These are phyloP conservation scores for Serendipita indica DNA, from an alignment of 768 basidiomycete genomes.

Conservation along the genomic window DNA sequence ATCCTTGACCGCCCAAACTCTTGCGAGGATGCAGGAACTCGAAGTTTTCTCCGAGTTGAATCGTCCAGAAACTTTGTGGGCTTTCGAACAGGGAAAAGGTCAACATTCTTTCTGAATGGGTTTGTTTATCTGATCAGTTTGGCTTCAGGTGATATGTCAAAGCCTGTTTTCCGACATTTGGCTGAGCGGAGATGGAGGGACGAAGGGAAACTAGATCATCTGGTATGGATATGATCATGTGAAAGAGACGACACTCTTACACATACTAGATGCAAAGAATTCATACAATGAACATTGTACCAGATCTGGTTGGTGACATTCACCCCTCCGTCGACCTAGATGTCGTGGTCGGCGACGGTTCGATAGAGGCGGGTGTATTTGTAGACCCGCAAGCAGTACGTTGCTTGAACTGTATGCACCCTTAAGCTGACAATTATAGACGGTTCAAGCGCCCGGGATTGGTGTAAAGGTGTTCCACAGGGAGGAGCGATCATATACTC, in stretches of 20 bases:
- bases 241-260: not conserved
- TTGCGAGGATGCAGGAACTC: conserved; percentile 33
- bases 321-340: conserved; percentile 63
- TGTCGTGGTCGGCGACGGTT: conserved; percentile 33
- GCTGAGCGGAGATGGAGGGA: conserved; percentile 75
- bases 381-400: conserved; percentile 52
- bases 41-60: conserved; percentile 74
- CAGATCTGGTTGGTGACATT: conserved; percentile 64
- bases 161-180: conserved; percentile 59
- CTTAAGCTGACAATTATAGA: conserved; percentile 28
- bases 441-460: conserved; percentile 45
- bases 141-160: conserved; percentile 22
- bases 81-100: conserved; percentile 67
- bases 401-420: not conserved
- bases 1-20: not conserved
- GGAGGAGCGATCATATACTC: conserved; percentile 68
- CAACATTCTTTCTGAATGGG: conserved; percentile 17
- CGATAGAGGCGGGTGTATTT: conserved; percentile 59
- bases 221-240: conserved; percentile 37
- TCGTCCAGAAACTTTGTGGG: conserved; percentile 70
- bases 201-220: conserved; percentile 65
- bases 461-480: conserved; percentile 68
- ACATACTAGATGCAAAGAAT: conserved; percentile 72
- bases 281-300: conserved; percentile 80
- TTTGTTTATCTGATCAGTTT: not conserved